Conservation (phyloP, 495 filamentous ascomycete genomes). For the Stereocaulon alpinum region DNA sequence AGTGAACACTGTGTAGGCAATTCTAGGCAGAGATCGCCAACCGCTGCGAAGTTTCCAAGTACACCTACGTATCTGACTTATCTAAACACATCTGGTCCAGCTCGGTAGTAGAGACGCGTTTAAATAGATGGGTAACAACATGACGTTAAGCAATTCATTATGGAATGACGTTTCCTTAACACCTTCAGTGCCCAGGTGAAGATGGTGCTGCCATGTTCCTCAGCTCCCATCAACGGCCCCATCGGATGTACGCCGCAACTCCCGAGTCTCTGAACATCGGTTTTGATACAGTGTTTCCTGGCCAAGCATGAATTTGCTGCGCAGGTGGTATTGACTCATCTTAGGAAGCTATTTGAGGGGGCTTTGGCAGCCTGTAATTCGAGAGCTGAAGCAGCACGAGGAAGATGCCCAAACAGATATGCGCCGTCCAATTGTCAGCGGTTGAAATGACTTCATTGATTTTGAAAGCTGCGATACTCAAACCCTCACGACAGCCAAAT, state of each 20-base stretch:
- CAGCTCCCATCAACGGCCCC: conserved; percentile 23
- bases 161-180: conserved; percentile 23
- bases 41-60: conserved; percentile 19
- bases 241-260: conserved; percentile 22
- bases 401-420: conserved; percentile 20
- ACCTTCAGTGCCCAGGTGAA: conserved; percentile 23
- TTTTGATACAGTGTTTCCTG: conserved; percentile 15
- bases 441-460: conserved; percentile 23
- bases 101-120: conserved; percentile 13
- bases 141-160: conserved; percentile 15
- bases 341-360: conserved; percentile 17
- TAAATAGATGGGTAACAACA: conserved; percentile 15
- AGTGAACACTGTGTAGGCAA: conserved; percentile 17
- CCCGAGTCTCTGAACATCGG: conserved; percentile 23
- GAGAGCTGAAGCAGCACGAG: conserved; percentile 12
- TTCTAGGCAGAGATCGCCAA: conserved; percentile 19
- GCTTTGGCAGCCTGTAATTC: conserved; percentile 20
- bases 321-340: conserved; percentile 23
- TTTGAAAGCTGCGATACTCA: conserved; percentile 22
- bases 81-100: conserved; percentile 22
- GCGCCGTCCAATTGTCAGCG: conserved; percentile 18
- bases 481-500: conserved; percentile 17
- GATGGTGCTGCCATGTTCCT: conserved; percentile 19
- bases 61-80: conserved; percentile 23
- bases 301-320: conserved; percentile 19